Evolutionary conservation across 768 basidiomycete species (phyloP).

Genomic region (Leccinum broughii): DNA sequence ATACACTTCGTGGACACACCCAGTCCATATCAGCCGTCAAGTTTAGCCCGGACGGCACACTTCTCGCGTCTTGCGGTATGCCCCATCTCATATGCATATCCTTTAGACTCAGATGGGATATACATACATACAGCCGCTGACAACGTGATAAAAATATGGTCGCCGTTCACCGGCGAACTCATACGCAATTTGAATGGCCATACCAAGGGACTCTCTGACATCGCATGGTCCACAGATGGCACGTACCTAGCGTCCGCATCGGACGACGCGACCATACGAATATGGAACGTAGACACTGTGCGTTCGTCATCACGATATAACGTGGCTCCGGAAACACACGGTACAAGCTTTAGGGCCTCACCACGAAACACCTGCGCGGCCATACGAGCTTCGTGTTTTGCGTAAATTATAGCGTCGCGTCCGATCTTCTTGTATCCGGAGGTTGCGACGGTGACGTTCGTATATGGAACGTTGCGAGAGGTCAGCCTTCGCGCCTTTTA

Average conservation of each 20-base stretch:
- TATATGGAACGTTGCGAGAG: conserved; percentile 88
- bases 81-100: conserved; percentile 12
- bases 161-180: conserved; percentile 75
- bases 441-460: conserved; percentile 90
- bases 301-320: conserved; percentile 29
- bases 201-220: conserved; percentile 81
- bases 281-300: conserved; percentile 86
- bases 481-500: conserved; percentile 36
- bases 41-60: conserved; percentile 86
- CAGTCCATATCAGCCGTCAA: conserved; percentile 86
- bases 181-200: conserved; percentile 75
- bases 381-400: conserved; percentile 92
- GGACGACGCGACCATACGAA: conserved; percentile 85
- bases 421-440: conserved; percentile 88
- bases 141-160: conserved; percentile 79
- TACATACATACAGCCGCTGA: conserved; percentile 61
- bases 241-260: conserved; percentile 85
- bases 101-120: not conserved
- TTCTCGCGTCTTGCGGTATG: conserved; percentile 87
- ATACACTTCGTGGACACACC: conserved; percentile 75
- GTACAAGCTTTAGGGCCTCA: conserved; percentile 52
- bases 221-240: conserved; percentile 87
- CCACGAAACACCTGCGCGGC: conserved; percentile 70
- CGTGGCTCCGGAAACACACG: not conserved
- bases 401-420: conserved; percentile 85